Percentiles rank a stretch among this genome's conserved stretches.
These are phyloP conservation scores for Daedaleopsis sinensis DNA, from an alignment of 768 basidiomycete species.

Conservation along the genomic window DNA sequence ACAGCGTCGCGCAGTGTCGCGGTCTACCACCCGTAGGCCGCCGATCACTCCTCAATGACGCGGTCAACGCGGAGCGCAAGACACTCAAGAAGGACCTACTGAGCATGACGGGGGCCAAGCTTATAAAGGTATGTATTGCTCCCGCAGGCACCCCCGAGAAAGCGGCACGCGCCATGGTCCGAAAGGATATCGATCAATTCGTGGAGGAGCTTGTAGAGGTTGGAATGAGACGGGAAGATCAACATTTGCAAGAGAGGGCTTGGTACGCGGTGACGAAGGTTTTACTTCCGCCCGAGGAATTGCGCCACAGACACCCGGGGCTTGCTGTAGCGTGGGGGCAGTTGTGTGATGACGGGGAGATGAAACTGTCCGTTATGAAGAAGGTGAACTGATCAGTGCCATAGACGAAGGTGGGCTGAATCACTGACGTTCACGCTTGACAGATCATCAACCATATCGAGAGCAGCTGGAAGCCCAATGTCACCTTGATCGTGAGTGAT, in stretches of 20 bases:
- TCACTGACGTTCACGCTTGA: not conserved
- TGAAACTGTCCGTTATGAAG: not conserved
- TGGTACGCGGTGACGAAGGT: conserved; percentile 28
- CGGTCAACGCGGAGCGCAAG: too few relatives aligned
- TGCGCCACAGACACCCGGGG: conserved; percentile 29
- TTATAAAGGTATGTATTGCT: too few relatives aligned
- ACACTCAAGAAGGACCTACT: too few relatives aligned
- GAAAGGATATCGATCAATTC: too few relatives aligned
- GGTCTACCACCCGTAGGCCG: too few relatives aligned
- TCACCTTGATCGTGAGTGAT: conserved; percentile 15
- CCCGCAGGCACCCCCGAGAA: too few relatives aligned
- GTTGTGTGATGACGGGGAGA: not conserved
- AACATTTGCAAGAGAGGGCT: conserved; percentile 18
- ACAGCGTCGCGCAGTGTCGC: not conserved
- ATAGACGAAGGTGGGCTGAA: too few relatives aligned
- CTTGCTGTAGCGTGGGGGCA: conserved; percentile 22
- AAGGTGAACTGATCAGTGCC: not conserved
- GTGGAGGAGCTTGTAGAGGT: too few relatives aligned
- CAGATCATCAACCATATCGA: conserved; percentile 4
- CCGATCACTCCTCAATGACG: too few relatives aligned
- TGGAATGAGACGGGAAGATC: too few relatives aligned
- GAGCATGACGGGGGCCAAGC: too few relatives aligned
- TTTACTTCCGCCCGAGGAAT: conserved; percentile 28
- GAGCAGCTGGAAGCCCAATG: conserved; percentile 12
- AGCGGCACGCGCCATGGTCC: too few relatives aligned